phyloP scores from a whole-genome alignment of 2,329 filamentous ascomycete genomes.

The Alternaria novae-zelandiae region DNA sequence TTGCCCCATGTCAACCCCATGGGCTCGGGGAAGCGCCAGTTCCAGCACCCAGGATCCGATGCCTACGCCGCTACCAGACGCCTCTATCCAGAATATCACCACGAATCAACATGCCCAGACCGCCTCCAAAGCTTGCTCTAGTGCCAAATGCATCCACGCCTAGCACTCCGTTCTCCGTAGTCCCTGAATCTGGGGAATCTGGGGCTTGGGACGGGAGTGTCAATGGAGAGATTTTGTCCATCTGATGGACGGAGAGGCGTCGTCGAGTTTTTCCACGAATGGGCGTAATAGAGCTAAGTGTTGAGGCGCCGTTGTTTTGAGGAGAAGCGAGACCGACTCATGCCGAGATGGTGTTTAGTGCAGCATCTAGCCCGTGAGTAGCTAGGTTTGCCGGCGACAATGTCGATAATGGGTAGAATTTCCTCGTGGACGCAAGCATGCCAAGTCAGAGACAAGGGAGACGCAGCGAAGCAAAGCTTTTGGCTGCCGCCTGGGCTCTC shows the following conservation, averaged over 20 bases:
- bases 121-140: constrained; percentile 30
- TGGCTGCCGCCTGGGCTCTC: constrained; percentile 24
- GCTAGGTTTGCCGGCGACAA: constrained; percentile 23
- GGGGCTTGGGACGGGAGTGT: constrained; percentile 31
- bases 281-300: constrained; percentile 6
- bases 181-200: constrained; percentile 23
- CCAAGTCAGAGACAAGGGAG: constrained; percentile 29
- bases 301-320: constrained; percentile 13
- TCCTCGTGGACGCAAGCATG: constrained; percentile 15
- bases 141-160: constrained; percentile 10
- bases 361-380: constrained; percentile 18
- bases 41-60: constrained; percentile 22
- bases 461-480: constrained; percentile 32
- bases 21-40: constrained; percentile 22
- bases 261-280: constrained; percentile 39
- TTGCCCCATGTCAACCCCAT: constrained; percentile 24
- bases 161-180: constrained; percentile 8
- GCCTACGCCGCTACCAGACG: constrained; percentile 2
- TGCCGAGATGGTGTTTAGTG: constrained; percentile 21
- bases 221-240: constrained; percentile 18
- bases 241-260: constrained; percentile 16
- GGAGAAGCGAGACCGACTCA: constrained; percentile 8
- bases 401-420: constrained; percentile 18
- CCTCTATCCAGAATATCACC: constrained; percentile 30
- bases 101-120: constrained; percentile 38